Base-by-base conservation (phyloP, 768 basidiomycete genomes). In the Hydnomerulius pinastri region DNA sequence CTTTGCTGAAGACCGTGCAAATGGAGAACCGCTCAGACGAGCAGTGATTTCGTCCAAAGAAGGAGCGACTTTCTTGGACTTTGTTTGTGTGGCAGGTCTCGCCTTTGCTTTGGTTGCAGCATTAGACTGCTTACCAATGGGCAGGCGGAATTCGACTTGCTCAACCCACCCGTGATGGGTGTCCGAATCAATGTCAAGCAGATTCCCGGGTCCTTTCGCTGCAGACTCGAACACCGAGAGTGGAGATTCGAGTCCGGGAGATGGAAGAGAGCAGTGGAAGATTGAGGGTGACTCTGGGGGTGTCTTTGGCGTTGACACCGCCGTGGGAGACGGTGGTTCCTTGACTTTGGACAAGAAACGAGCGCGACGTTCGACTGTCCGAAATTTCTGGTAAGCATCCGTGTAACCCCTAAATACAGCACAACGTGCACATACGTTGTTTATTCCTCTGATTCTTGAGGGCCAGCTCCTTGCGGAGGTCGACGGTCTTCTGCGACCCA, bases 11-110 rank as follows among this genome's bases (percentile, higher is more conserved):
- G 33, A 12, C 12, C 33, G 12, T 17, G 17, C 12, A 17, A 35
- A 13, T 12, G 18, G 23, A 24, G 48, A 23, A 20, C 30, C 36
- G 30, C 73, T 76, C 58, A 88, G 59, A 54, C 77, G 86, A 35
- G 87, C 83, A 27, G 82, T 80, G 51, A 90, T 90, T 61, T 90
- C 83, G 56, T 87, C 87, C 52, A 91, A 79, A 21, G 88, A 90
- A 18, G 88, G 88, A 30, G 83, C 62, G 36, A 63, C 56, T 53
- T 67, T 69, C 32, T 43, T 49, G 39, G 45, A 35, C 46, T 51
- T 55, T 32, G 12, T 41, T 32, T 43, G 38, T 43, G 38, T 12
- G 47, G 54, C 50, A 51, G 50, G 33, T 43, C 47, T 55, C 45
- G 40, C 18, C 37, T n/a, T 44, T 35, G 38, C 44, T 45, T 33